Percentiles rank a stretch among this genome's conserved stretches.
Evolutionary conservation across 441 rosid species (phyloP).

Genomic region (Arabidopsis hybrid): DNA sequence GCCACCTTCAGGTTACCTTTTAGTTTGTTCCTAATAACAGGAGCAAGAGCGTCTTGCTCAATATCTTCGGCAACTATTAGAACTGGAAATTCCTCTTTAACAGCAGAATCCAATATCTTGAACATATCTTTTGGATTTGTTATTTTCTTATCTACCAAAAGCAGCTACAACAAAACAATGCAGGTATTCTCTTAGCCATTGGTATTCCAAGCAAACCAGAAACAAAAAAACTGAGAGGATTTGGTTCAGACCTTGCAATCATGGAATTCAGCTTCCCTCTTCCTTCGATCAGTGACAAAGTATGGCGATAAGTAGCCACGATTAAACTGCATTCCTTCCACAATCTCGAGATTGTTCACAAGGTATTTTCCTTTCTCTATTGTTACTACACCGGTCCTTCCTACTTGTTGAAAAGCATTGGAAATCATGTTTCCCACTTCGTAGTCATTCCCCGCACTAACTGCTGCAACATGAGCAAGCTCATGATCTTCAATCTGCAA

Average conservation of each 20-base stretch:
- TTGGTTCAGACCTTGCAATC: constrained; percentile 74
- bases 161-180: constrained; percentile 65
- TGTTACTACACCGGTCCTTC: constrained; percentile 75
- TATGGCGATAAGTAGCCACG: constrained; percentile 88
- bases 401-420: constrained; percentile 70
- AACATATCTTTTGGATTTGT: constrained; percentile 79
- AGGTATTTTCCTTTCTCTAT: constrained; percentile 69
- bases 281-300: constrained; percentile 77
- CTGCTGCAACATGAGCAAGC: constrained; percentile 87
- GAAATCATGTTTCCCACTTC: constrained; percentile 77
- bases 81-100: constrained; percentile 79
- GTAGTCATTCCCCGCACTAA: constrained; percentile 86
- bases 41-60: constrained; percentile 84
- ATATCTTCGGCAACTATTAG: constrained; percentile 83
- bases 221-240: constrained; percentile 3
- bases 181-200: constrained; percentile 41
- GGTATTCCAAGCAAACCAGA: constrained; percentile 38
- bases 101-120: constrained; percentile 84
- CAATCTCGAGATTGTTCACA: constrained; percentile 67
- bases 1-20: constrained; percentile 80
- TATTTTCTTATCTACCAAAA: constrained; percentile 88
- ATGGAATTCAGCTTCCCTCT: constrained; percentile 72
- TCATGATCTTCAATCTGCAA: constrained; percentile 84
- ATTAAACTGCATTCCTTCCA: constrained; percentile 92
- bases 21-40: constrained; percentile 80